Conservation (phyloP, 2,329 filamentous ascomycete genomes). For the Macrophomina tecta region DNA sequence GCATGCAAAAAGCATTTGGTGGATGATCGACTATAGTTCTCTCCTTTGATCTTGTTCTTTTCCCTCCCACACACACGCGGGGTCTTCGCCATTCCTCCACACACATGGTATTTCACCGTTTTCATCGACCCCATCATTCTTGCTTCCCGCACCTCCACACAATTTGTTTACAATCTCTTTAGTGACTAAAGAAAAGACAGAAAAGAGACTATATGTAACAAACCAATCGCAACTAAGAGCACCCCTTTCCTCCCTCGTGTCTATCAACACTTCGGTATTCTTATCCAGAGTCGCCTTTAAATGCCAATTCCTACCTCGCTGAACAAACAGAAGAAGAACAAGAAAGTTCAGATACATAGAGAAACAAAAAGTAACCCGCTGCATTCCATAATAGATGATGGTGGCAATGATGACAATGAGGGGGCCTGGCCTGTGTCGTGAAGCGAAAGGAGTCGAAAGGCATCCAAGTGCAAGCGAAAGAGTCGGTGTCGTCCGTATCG, state of each 20-base stretch:
- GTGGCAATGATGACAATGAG: neutral
- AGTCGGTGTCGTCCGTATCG: slow-evolving; percentile 7
- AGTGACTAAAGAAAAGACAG: neutral
- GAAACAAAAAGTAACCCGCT: slow-evolving; percentile 14
- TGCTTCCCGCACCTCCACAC: neutral
- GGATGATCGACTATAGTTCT: neutral
- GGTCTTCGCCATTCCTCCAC: no score
- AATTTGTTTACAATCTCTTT: neutral
- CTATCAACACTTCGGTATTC: slow-evolving; percentile 19
- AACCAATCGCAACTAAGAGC: neutral
- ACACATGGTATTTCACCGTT: neutral
- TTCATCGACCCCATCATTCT: neutral
- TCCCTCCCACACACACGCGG: no score
- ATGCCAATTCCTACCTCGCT: neutral
- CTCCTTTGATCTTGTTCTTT: neutral
- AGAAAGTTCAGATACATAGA: slow-evolving; percentile 17
- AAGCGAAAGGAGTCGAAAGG: slow-evolving; percentile 16
- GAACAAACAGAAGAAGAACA: neutral
- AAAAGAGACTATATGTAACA: neutral
- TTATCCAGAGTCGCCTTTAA: neutral
- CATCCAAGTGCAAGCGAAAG: slow-evolving; percentile 17
- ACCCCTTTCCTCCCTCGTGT: neutral
- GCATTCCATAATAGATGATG: neutral
- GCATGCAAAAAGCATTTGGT: neutral
- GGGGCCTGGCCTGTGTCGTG: neutral